Base-by-base conservation (phyloP, 371 early-diverging fungal species). In the Pancytospora epiphaga region DNA sequence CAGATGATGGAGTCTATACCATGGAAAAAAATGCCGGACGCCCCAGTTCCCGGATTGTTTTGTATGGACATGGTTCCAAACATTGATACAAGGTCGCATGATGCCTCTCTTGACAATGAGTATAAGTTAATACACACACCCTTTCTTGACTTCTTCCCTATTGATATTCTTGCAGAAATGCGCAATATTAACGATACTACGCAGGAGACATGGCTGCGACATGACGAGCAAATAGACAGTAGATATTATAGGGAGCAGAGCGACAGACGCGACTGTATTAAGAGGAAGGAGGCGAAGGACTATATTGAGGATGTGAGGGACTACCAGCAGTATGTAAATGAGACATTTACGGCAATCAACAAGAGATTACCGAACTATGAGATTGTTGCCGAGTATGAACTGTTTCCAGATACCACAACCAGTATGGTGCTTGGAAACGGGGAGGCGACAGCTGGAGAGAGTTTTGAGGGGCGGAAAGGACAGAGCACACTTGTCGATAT, bases 41-140 rank as follows among this genome's bases (percentile, higher is more conserved):
- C 54, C 2, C 37, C 68, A 3, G 6, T 69, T 25, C 69, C 69
- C 25, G 62, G 69, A 6, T 33, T 22, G 18, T 63, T 62, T 39
- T 32, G 29, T 3, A 69, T 69, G 47, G 62, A 69, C 3, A 6
- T 69, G 19, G 29, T 27, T 18, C 62, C 64, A 6, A 63, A 67
- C n/a, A 32, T 61, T 19, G 69, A 69, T 32, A 66, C 37, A 33
- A 43, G 12, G 25, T 9, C n/a, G 3, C 62, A 69, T 27, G 6
- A 18, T 32, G 43, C 4, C 25, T 3, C 63, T 4, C 34, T 61
- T 4, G 69, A 69, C 57, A 30, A 22, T 25, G 62, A 60, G 19
- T 60, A 30, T 30, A 58, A 52, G 50, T 9, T 15, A 3, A 62
- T 69, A n/a, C 54, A 69, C 51, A 43, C 65, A 1, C 29, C 12